Percentiles rank a stretch among this genome's conserved stretches.
These are phyloP conservation scores for Pseudonitzschia multiseries DNA, from an alignment of 108 stramenopile species.

Conservation along the genomic window DNA sequence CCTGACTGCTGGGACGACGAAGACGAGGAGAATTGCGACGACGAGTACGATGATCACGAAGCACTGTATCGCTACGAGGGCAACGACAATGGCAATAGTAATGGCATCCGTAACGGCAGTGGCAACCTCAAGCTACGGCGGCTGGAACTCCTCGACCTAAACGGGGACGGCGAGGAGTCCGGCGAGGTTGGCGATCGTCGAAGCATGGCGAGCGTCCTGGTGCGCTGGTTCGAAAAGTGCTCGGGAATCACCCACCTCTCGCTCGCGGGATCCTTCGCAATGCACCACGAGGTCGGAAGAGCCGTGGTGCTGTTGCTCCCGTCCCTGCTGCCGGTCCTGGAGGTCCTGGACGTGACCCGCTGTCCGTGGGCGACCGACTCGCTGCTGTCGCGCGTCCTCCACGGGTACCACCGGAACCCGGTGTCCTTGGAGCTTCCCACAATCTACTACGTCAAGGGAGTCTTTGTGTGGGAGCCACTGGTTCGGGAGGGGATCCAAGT, in stretches of 20 bases:
- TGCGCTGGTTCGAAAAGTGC: conserved; percentile 20
- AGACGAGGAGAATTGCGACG: conserved; percentile 9
- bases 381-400: not conserved
- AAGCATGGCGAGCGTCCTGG: conserved; percentile 3
- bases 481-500: not conserved
- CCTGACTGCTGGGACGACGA: conserved; percentile 14
- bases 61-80: not conserved
- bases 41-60: not conserved
- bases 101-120: not conserved
- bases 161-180: not conserved
- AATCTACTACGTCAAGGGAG: not conserved
- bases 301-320: conserved; percentile 5
- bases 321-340: conserved; percentile 17
- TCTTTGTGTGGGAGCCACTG: not conserved
- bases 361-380: conserved; percentile 26
- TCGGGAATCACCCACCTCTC: conserved; percentile 30
- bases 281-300: conserved; percentile 3
- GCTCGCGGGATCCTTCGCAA: conserved; percentile 26
- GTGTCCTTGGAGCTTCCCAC: not conserved
- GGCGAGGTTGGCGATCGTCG: too few species aligned
- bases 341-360: conserved; percentile 28
- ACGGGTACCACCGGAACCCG: not conserved
- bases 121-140: conserved; percentile 15
- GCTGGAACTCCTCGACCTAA: conserved; percentile 30
- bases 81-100: not conserved